A percentile compares a stretch with the other conserved stretches of the same genome.
Evolutionary conservation across 2,329 filamentous ascomycete genomes (phyloP).

Genomic region (Dothideomycetes sp.): DNA sequence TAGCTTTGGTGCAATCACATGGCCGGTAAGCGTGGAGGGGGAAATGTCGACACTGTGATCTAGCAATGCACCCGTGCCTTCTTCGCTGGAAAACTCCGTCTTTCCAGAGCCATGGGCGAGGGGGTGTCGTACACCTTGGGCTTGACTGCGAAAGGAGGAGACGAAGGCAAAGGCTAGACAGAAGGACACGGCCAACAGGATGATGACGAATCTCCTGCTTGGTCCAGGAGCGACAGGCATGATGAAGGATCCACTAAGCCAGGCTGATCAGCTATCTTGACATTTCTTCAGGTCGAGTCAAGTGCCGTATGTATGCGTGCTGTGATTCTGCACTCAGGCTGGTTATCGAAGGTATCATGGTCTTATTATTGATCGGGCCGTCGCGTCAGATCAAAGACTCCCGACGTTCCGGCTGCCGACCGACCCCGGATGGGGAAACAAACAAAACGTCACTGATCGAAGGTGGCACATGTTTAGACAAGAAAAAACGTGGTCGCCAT

Average conservation of each 20-base stretch:
- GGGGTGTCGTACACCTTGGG: constrained; percentile 16
- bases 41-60: constrained; percentile 16
- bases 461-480: no score
- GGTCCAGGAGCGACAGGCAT: constrained; percentile 13
- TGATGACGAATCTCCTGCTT: constrained; percentile 26
- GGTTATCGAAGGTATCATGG: no score
- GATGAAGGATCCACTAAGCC: constrained; percentile 2
- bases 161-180: constrained; percentile 49
- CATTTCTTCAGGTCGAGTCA: no score
- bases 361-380: no score
- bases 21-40: constrained; percentile 43
- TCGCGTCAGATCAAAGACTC: no score
- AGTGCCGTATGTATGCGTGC: no score
- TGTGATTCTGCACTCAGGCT: no score
- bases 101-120: constrained; percentile 1
- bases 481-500: no score
- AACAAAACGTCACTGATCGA: no score
- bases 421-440: no score
- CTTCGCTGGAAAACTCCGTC: constrained; percentile 7
- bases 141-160: constrained; percentile 41
- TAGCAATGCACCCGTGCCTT: constrained; percentile 9
- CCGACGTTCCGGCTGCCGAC: no score
- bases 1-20: constrained; percentile 67
- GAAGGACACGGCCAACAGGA: constrained; percentile 43
- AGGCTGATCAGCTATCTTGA: no score